A percentile compares a stretch with the other conserved stretches of the same genome.
phyloP scores from a whole-genome alignment of 192 early-diverging fungal species.

The Backusella parvicylindrica region DNA sequence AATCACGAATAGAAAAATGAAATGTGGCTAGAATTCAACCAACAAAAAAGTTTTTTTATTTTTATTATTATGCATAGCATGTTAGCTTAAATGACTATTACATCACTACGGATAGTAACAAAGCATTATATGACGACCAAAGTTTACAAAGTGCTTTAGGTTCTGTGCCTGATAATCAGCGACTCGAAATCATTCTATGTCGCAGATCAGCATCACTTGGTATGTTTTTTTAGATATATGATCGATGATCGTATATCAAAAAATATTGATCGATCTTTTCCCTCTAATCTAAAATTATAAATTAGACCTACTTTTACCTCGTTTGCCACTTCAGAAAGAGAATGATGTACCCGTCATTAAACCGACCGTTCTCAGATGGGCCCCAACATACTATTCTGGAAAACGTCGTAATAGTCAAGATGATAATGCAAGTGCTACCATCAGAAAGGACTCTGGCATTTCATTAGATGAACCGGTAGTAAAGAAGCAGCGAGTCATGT shows the following conservation, averaged over 20 bases:
- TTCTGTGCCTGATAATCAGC: background rate
- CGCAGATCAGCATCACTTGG: background rate
- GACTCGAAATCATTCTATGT: background rate
- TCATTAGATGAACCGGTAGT: background rate
- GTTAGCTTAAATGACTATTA: background rate
- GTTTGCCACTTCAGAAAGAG: background rate
- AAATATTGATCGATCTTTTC: too few relatives aligned
- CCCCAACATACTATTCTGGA: background rate
- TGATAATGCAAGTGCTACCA: background rate
- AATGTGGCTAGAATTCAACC: background rate
- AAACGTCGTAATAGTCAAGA: background rate
- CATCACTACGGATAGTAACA: background rate
- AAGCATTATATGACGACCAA: background rate
- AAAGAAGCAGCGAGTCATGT: constrained; percentile 10
- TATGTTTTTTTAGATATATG: background rate
- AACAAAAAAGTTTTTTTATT: background rate
- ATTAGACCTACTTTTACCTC: background rate
- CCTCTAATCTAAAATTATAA: background rate
- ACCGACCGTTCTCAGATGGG: constrained; percentile 31
- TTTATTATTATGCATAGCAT: background rate
- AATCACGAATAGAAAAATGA: background rate
- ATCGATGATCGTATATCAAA: too few relatives aligned
- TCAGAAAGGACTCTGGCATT: constrained; percentile 22
- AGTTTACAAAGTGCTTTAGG: background rate
- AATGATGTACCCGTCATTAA: constrained; percentile 25